Evolutionary conservation across 1,284 basidiomycete genomes (phyloP).

Genomic region (Gomphus bonarii): DNA sequence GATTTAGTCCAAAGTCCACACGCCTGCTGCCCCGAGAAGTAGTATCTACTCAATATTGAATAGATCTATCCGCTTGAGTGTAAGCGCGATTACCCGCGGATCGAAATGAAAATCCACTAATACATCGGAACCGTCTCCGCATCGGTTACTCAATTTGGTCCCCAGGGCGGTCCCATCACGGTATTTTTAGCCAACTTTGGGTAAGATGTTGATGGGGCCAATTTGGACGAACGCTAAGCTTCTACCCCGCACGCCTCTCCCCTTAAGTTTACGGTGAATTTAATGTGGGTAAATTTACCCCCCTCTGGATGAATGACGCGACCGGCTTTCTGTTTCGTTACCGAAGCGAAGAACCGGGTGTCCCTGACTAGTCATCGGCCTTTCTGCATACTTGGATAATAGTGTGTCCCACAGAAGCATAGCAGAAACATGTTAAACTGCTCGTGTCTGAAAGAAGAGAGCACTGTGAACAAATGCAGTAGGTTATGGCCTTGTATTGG

Average conservation of each 20-base stretch:
- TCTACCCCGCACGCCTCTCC: neutral
- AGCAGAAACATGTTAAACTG: neutral
- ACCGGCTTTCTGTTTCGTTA: neutral
- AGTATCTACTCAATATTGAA: neutral
- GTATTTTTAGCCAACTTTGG: neutral
- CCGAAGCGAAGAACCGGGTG: neutral
- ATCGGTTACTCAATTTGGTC: neutral
- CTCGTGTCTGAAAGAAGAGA: neutral
- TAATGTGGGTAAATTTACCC: neutral
- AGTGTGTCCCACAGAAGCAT: neutral
- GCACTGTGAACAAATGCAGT: too few relatives aligned
- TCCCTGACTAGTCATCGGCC: neutral
- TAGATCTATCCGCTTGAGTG: neutral
- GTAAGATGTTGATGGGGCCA: neutral
- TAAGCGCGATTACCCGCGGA: neutral
- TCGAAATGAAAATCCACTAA: neutral
- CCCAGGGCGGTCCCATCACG: neutral
- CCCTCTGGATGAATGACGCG: neutral
- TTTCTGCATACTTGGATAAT: too few relatives aligned
- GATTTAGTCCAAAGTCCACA: too few relatives aligned
- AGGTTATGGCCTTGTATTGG: neutral
- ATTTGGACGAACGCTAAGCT: neutral
- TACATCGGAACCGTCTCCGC: neutral
- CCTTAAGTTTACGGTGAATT: neutral
- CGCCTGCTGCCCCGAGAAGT: too few relatives aligned